These are phyloP conservation scores for Coemansia erecta DNA, from an alignment of 192 early-diverging fungal species.

Conservation along the genomic window DNA sequence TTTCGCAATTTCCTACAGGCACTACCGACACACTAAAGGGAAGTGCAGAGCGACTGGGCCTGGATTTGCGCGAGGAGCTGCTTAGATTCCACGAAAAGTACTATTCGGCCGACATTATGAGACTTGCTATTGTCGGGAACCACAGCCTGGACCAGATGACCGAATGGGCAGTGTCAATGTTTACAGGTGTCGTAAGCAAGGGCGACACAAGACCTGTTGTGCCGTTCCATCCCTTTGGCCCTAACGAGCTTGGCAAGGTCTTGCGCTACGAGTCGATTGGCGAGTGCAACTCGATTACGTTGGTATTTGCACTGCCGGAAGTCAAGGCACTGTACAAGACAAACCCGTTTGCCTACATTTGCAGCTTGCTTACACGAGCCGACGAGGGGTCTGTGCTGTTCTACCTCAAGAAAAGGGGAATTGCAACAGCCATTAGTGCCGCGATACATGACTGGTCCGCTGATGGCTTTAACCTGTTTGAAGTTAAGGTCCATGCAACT, in stretches of 20 bases:
- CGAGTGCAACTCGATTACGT: conserved; percentile 60
- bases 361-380: background rate
- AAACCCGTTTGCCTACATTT: background rate
- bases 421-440: background rate
- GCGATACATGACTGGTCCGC: background rate
- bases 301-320: conserved; percentile 36
- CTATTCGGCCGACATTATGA: conserved; percentile 93
- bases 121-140: conserved; percentile 77
- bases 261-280: conserved; percentile 70
- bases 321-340: background rate
- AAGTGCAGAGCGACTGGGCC: conserved; percentile 43
- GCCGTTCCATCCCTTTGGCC: conserved; percentile 63
- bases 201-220: conserved; percentile 58
- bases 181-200: conserved; percentile 74
- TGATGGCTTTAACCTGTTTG: background rate
- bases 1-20: conserved; percentile 78
- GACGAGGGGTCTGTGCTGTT: background rate
- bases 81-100: conserved; percentile 78
- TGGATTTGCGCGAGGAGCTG: conserved; percentile 76
- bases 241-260: conserved; percentile 64
- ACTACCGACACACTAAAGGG: conserved; percentile 77
- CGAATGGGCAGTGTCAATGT: conserved; percentile 75
- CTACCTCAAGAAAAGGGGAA: background rate
- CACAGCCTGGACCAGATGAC: conserved; percentile 73
- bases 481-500: background rate